Conservation (phyloP, 305 asterid genomes). For the Petunia hybrid region DNA sequence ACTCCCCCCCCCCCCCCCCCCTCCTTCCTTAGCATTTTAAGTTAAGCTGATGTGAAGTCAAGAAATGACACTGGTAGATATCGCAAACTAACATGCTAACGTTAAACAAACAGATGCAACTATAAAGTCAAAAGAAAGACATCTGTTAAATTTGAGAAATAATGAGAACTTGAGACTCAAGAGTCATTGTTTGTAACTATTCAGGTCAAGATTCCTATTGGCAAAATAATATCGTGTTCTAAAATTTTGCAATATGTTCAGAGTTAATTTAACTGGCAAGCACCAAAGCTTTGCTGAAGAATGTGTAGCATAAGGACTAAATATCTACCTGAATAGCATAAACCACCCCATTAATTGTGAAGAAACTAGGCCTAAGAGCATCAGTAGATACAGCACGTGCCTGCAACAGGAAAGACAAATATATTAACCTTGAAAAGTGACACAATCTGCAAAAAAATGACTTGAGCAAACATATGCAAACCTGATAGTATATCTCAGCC, state of each 20-base stretch:
- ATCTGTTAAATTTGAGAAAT: background rate
- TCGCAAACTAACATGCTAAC: background rate
- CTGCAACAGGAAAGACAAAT: slow-evolving; percentile 45
- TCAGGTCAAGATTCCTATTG: background rate
- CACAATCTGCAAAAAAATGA: slow-evolving; percentile 29
- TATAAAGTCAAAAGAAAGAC: background rate
- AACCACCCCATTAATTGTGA: slow-evolving; percentile 75
- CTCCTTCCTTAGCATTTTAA: background rate
- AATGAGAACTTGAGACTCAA: background rate
- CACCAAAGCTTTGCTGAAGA: background rate
- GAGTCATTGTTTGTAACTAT: background rate
- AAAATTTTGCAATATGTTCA: background rate
- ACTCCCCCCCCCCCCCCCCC: background rate
- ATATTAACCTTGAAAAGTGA: slow-evolving; percentile 23
- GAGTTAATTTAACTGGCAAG: slow-evolving; percentile 14
- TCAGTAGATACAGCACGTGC: slow-evolving; percentile 99
- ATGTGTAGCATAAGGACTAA: slow-evolving; percentile 14
- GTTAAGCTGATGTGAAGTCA: background rate
- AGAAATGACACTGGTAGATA: background rate
- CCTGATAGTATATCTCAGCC: slow-evolving; percentile 99
- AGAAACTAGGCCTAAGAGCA: slow-evolving; percentile 91
- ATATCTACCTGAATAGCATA: slow-evolving; percentile 84
- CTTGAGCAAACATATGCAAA: slow-evolving; percentile 30
- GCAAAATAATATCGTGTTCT: background rate
- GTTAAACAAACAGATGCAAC: background rate